A percentile compares a stretch with the other conserved stretches of the same genome.
Conservation (phyloP, 2,329 filamentous ascomycete species). For the Hymenoscyphus scutula region DNA sequence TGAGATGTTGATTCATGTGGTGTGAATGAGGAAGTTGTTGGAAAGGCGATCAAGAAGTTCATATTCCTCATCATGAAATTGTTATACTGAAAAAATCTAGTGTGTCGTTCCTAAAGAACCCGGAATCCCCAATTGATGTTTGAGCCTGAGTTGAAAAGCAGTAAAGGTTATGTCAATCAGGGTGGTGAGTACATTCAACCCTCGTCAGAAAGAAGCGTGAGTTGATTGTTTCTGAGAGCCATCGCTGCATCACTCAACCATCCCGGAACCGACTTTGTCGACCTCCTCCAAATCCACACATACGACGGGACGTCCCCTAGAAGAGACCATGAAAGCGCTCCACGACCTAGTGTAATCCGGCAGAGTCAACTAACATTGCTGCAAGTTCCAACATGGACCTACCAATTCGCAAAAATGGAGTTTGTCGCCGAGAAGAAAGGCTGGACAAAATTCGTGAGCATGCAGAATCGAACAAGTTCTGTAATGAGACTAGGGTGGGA, state of each 20-base stretch:
- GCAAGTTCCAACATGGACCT: slow-evolving; percentile 47
- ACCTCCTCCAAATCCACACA: slow-evolving; percentile 60
- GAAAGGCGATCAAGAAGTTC: slow-evolving; percentile 57
- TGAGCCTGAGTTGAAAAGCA: slow-evolving; percentile 16
- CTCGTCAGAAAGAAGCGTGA: no score
- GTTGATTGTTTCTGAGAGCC: slow-evolving; percentile 40
- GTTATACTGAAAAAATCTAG: slow-evolving; percentile 56
- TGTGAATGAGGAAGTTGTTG: slow-evolving; percentile 50
- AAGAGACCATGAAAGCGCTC: slow-evolving; percentile 59
- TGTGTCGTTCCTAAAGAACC: slow-evolving; percentile 44
- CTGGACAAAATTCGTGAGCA: slow-evolving; percentile 54
- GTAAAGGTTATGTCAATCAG: slow-evolving; percentile 48
- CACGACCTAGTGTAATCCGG: slow-evolving; percentile 57
- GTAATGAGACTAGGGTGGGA: slow-evolving; percentile 42
- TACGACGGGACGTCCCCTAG: slow-evolving; percentile 48
- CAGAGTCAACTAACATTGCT: slow-evolving; percentile 54
- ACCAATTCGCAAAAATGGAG: slow-evolving; percentile 48
- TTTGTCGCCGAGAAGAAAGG: slow-evolving; percentile 48
- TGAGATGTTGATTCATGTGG: slow-evolving; percentile 57
- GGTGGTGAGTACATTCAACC: slow-evolving; percentile 17
- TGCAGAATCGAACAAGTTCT: slow-evolving; percentile 51
- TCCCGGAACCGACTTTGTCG: slow-evolving; percentile 55
- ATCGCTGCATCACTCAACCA: slow-evolving; percentile 58
- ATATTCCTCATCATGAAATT: slow-evolving; percentile 53
- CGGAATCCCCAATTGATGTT: not conserved